Evolutionary conservation across 2,329 filamentous ascomycete species (phyloP).

Genomic region (Colletotrichum viniferum): DNA sequence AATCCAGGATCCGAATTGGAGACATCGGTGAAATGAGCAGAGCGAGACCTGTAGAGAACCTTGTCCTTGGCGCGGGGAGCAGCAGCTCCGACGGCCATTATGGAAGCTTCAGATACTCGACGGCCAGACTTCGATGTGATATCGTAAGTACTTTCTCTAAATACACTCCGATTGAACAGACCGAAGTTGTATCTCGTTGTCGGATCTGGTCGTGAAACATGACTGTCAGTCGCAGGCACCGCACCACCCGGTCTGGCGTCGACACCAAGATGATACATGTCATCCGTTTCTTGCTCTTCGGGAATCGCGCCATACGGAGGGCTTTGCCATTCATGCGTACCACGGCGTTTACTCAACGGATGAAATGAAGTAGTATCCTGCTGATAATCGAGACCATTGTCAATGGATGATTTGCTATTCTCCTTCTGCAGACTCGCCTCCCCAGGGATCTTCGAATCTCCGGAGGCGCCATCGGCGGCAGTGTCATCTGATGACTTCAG

Average conservation of each 20-base stretch:
- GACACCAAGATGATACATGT: conserved; percentile 32
- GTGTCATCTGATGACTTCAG: neutral
- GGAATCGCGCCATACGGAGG: conserved; percentile 20
- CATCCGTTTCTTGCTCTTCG: neutral
- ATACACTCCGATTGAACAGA: conserved; percentile 28
- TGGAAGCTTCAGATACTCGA: neutral
- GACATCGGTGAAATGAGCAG: neutral
- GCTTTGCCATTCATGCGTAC: conserved; percentile 36
- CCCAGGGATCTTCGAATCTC: neutral
- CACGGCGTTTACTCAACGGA: conserved; percentile 32
- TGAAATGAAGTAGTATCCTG: conserved; percentile 37
- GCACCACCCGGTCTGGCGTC: conserved; percentile 31
- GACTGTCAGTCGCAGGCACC: neutral
- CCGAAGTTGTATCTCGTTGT: neutral
- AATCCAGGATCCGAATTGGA: neutral
- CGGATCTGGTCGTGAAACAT: neutral
- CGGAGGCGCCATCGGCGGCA: neutral
- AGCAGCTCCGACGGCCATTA: neutral
- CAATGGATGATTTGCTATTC: neutral
- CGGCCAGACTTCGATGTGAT: neutral
- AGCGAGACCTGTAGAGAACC: neutral
- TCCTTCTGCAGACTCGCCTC: neutral
- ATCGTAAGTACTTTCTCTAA: conserved; percentile 1
- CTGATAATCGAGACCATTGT: neutral
- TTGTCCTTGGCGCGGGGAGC: neutral